Evolutionary conservation across 2,329 filamentous ascomycete species (phyloP).

Genomic region (Aspergillus viridinutans): DNA sequence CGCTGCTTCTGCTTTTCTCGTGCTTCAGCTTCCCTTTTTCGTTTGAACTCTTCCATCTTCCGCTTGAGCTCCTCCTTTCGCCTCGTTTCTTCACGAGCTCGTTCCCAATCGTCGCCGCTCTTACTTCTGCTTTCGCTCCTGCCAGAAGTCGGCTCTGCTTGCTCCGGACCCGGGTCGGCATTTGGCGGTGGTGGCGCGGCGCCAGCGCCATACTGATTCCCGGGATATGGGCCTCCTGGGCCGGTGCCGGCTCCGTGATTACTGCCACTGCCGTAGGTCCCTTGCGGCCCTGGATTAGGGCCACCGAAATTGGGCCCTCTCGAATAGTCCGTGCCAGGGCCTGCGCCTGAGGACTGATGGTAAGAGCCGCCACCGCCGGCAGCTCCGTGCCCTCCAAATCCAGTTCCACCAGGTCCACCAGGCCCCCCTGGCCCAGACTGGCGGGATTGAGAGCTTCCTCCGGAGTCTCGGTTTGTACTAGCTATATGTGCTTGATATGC

Average conservation of each 20-base stretch:
- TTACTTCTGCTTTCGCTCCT: slow-evolving; percentile 16
- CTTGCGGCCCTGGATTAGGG: slow-evolving; percentile 22
- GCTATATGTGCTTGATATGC: slow-evolving; percentile 53
- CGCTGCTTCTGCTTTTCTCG: slow-evolving; percentile 36
- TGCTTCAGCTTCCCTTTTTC: slow-evolving; percentile 34
- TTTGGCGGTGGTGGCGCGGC: slow-evolving; percentile 16
- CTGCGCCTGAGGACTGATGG: slow-evolving; percentile 15
- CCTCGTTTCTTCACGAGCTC: slow-evolving; percentile 28
- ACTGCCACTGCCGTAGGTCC: slow-evolving; percentile 19
- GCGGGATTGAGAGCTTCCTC: slow-evolving; percentile 27
- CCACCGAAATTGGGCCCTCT: slow-evolving; percentile 24
- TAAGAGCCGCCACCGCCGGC: slow-evolving; percentile 12
- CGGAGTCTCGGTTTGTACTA: neutral
- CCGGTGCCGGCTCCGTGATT: slow-evolving; percentile 24
- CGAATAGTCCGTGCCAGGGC: slow-evolving; percentile 20
- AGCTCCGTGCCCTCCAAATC: slow-evolving; percentile 14
- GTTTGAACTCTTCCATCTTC: slow-evolving; percentile 37
- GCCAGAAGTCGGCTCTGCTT: slow-evolving; percentile 9
- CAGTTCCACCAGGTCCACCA: slow-evolving; percentile 19
- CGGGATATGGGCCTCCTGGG: slow-evolving; percentile 29
- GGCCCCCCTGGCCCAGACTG: slow-evolving; percentile 20
- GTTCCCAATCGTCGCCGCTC: slow-evolving; percentile 24
- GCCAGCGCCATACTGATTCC: slow-evolving; percentile 31
- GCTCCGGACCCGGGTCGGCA: slow-evolving; percentile 12
- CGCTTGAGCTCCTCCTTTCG: slow-evolving; percentile 35